Evolutionary conservation across 1,139 yeast genomes (phyloP), one percentile per base, ranked within the genome.

Genomic region (Yamadazyma diddensiae): DNA sequence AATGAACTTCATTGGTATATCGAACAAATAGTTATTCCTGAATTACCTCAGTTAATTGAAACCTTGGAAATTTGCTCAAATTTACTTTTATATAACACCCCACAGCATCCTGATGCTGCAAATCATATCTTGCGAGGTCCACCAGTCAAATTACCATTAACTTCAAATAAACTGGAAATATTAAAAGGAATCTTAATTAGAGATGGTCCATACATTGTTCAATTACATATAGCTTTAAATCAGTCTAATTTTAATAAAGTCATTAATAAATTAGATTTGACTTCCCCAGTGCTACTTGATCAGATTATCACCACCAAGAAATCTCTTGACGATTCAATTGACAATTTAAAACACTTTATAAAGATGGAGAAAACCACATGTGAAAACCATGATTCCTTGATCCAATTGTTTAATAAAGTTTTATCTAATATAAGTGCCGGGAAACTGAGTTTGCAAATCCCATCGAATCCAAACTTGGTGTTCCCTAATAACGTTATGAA

Each of bases 1-100:
- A 42, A 42, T 10, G 73, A 69, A 42, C 55, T 67, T 19, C 71
- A 66, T 36, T 69, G 74, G 75, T 56, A 62, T 25, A 52, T 59
- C 11, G 40, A 50, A 21, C 39, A 42, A 20, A 45, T 64, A 19
- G 55, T 66, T 11, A 41, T 44, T 12, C 70, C 68, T 3, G 73
- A 67, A 36, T 52, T 67, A 19, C 63, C 66, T 12, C 70, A 62
- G 34, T 50, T 69, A 12, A 50, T 62, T 2, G 74, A 68, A 36
- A 63, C 74, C 0, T 55, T 69, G 6, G 55, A 58, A 26, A 59
- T 62, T 15, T 66, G 73, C 37, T 55, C 59, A 26, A 64, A 66
- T 38, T 52, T 69, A 28, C 49, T 69, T 8, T 37, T 59, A 11
- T 61, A 56, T 44, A 66, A 66, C 18, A 33, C 70, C 1, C 71